Percentiles rank a stretch among this genome's conserved stretches.
These are phyloP conservation scores for Amauroascus niger DNA, from an alignment of 2,329 filamentous ascomycete genomes.

Conservation along the genomic window DNA sequence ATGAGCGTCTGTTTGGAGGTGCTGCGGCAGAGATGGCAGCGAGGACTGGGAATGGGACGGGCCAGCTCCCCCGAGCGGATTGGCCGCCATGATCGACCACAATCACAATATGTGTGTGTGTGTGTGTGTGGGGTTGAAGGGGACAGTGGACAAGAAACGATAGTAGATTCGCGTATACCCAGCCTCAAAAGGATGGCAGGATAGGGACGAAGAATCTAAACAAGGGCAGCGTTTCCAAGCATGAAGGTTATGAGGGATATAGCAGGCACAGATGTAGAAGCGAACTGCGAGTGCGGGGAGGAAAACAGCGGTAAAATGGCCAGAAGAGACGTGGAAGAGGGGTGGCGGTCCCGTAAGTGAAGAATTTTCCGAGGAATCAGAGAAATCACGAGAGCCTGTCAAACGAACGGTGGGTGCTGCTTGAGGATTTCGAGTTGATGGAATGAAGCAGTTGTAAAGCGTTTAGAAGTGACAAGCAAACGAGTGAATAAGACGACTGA, in stretches of 20 bases:
- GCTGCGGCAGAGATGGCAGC: slow-evolving; percentile 75
- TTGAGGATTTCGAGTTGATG: background rate
- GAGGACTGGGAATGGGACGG: slow-evolving; percentile 68
- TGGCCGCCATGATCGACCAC: slow-evolving; percentile 33
- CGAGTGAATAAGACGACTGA: slow-evolving; percentile 6
- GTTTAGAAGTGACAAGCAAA: background rate
- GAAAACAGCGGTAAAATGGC: background rate
- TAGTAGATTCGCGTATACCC: background rate
- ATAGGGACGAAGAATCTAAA: background rate
- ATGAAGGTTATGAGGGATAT: background rate
- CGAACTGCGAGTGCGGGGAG: background rate
- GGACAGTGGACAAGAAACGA: background rate
- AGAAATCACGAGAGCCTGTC: background rate
- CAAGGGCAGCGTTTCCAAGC: background rate
- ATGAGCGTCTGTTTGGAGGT: slow-evolving; percentile 45
- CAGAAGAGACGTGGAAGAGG: background rate
- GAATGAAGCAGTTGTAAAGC: background rate
- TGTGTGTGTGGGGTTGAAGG: too few species aligned
- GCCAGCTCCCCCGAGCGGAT: slow-evolving; percentile 30
- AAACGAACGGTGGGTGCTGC: background rate
- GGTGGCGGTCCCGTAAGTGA: background rate
- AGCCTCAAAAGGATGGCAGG: background rate
- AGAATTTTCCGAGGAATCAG: background rate
- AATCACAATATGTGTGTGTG: background rate
- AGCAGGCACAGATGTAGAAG: background rate